Evolutionary conservation across 148 eudicot genomes (phyloP).

Genomic region (Beta vulgaris): DNA sequence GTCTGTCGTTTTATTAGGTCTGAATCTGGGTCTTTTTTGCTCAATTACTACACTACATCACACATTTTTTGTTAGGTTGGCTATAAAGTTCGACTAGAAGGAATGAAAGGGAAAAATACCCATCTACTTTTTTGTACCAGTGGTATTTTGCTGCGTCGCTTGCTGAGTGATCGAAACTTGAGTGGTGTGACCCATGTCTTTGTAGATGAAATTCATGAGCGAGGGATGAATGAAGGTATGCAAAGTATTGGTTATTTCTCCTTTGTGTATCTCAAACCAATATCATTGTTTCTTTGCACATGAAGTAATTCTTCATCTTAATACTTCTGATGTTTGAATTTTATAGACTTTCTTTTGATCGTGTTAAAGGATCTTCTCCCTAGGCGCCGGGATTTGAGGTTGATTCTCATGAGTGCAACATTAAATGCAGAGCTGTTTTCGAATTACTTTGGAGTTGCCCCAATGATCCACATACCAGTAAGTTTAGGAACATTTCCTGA

Average conservation of each 20-base stretch:
- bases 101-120: constrained; percentile 96
- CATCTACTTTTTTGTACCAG: constrained; percentile 99
- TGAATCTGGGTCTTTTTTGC: constrained; percentile 29
- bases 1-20: not conserved
- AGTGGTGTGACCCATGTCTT: constrained; percentile 93
- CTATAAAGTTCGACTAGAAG: constrained; percentile 98
- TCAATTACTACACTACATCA: constrained; percentile 41
- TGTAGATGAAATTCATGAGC: constrained; percentile 99
- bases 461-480: constrained; percentile 92
- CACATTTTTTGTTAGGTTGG: constrained; percentile 78
- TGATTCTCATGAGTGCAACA: constrained; percentile 98
- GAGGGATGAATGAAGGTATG: constrained; percentile 99
- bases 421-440: constrained; percentile 96
- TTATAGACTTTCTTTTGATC: constrained; percentile 87
- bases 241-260: constrained; percentile 4
- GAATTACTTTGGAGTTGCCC: constrained; percentile 79
- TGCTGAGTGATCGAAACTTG: constrained; percentile 89
- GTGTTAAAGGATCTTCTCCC: constrained; percentile 98
- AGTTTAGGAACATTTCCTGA: constrained; percentile 17
- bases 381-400: constrained; percentile 87
- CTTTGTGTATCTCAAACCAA: constrained; percentile 5
- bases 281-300: too few relatives aligned
- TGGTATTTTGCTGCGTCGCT: constrained; percentile 93
- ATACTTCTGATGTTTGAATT: constrained; percentile 24
- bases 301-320: too few relatives aligned